Base-by-base conservation (phyloP, 345 rosid genomes). In the Rhodomyrtus tomentosa region DNA sequence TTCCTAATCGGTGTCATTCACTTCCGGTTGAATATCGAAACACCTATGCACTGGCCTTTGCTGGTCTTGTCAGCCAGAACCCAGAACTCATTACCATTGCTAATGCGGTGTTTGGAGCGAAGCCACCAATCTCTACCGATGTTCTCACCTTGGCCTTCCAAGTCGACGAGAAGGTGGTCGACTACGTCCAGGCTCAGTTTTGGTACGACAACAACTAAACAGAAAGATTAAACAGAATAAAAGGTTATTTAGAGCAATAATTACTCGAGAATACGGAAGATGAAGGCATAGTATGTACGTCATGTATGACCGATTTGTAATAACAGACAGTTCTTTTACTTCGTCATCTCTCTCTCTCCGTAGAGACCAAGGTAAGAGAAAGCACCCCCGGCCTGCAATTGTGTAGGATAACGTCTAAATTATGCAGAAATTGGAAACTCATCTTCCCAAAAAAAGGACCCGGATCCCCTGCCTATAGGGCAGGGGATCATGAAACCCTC, bases 21-120 rank as follows among this genome's bases (percentile, higher is more conserved):
- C 81, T 83, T 86, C 81, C 88, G 80, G 50, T 54, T 86, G 29
- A 86, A 86, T 21, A 36, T 83, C 4, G 85, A 54, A 79, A 83
- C 50, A 56, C 80, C 5, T 83, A 83, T 9, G 85, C 88, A 4
- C 68, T 86, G 53, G 85, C 88, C 6, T 72, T 86, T 22, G 58
- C 85, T 9, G 83, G 85, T 11, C 74, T 86, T 48, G 83, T 59
- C 85, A 86, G 86, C 68, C 88, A 86, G 48, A 86, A 84, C 55
- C 86, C 88, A 0, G 59, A 82, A 18, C 32, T 86, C 42, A 86
- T 84, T 22, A 50, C 86, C 12, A 81, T 86, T 0, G 84, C 82
- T 22, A 86, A 81, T 10, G 79, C 88, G 5, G 42, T 84, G 14
- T 86, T 86, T 18, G 84, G 86, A 11, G 84, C 86, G 5, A 84